Evolutionary conservation across 1,284 basidiomycete genomes (phyloP).

Genomic region (Apiotrichum porosum): DNA sequence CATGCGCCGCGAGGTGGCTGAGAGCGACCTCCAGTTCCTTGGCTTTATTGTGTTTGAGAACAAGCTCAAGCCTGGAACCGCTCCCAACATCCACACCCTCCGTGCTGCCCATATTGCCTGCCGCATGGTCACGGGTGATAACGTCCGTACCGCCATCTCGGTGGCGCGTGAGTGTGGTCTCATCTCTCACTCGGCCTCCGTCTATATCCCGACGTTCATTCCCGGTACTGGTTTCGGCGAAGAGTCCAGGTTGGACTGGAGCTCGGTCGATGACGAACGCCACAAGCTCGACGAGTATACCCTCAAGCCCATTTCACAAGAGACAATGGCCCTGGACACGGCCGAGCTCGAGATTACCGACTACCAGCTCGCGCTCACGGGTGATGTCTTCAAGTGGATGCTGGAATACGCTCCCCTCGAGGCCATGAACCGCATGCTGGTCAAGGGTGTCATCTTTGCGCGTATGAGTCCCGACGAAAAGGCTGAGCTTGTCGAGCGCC

Average conservation of each 20-base stretch:
- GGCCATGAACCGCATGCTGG: slow-evolving; percentile 93
- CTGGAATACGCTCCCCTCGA: slow-evolving; percentile 91
- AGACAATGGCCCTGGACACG: slow-evolving; percentile 56
- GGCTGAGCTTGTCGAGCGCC: slow-evolving; percentile 92
- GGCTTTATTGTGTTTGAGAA: slow-evolving; percentile 99
- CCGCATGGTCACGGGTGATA: slow-evolving; percentile 98
- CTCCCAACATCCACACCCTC: slow-evolving; percentile 84
- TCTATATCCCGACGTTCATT: slow-evolving; percentile 82
- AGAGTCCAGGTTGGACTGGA: slow-evolving; percentile 77
- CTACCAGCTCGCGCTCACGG: slow-evolving; percentile 87
- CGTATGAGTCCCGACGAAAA: slow-evolving; percentile 99
- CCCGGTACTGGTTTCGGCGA: slow-evolving; percentile 68
- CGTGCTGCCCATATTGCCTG: slow-evolving; percentile 86
- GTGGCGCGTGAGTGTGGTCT: slow-evolving; percentile 93
- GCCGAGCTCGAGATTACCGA: slow-evolving; percentile 70
- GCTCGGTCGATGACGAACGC: slow-evolving; percentile 79
- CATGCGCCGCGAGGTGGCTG: slow-evolving; percentile 93
- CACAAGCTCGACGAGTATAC: slow-evolving; percentile 86
- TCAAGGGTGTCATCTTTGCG: slow-evolving; percentile 94
- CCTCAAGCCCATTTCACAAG: slow-evolving; percentile 67
- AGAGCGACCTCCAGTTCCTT: slow-evolving; percentile 83
- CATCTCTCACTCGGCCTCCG: slow-evolving; percentile 80
- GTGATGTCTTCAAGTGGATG: slow-evolving; percentile 99
- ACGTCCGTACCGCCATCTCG: slow-evolving; percentile 91
- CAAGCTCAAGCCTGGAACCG: slow-evolving; percentile 90